Base-by-base conservation (phyloP, 2,329 filamentous ascomycete species). In the Blastomyces percursus region DNA sequence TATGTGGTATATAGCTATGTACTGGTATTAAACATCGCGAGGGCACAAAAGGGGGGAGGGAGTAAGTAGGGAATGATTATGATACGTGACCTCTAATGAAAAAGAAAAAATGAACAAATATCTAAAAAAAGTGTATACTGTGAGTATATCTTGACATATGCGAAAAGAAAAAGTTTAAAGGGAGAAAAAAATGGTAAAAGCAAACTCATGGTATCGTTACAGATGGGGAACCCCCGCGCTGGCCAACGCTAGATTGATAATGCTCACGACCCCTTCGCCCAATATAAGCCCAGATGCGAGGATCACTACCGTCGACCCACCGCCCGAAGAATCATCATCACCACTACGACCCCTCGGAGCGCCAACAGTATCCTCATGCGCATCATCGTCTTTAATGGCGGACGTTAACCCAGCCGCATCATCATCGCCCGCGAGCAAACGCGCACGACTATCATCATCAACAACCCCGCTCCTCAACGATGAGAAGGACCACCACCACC, bases 231-330 rank as follows among this genome's bases (percentile, higher is more conserved):
- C 88, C 3, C 81, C 77, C 11, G 86, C 79, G 73, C 88, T 92
- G 62, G 95, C 91, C 71, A 99, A 78, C 9, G 89, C 77, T 62
- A 99, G 76, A 72, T 96, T 97, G 32, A 94, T 82, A 69, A 99
- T 96, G 71, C 92, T 96, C 66, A 96, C 79, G 66, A 97, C 85
- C 0, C 93, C 93, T 74, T 97, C 93, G 0, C 93, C 91, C 8
- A 99, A 79, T 66, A 99, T 96, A 65, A 97, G 85, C 0, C 94
- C 94, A 63, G 84, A 87, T 0, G 94, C 93, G 48, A 97, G 77
- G n/a, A 97, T 87, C 67, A 97, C 91, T 61, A 97, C 83, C 0
- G 86, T 87, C 4, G 92, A 77, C 32, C 35, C 19, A n/a, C 1
- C 71, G n/a, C 68, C 67, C n/a, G n/a, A n/a, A 8, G 65, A 60